Base-by-base conservation (phyloP, 73 alveolate genomes). In the Paramecium tetraurelia region DNA sequence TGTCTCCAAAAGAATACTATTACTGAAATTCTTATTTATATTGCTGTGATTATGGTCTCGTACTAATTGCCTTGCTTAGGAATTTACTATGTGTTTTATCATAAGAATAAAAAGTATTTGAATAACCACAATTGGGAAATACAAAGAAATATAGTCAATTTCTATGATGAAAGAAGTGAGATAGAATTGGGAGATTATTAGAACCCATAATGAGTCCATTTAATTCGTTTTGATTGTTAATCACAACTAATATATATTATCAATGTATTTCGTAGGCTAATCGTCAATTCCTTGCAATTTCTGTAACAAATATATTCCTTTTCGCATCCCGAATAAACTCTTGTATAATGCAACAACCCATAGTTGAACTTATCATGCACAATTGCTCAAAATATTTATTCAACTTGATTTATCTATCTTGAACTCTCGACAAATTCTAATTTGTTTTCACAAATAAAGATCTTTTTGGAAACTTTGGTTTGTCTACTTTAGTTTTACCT, bases 141-240 rank as follows among this genome's bases (percentile, higher is more conserved):
- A 3, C 57, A 80, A 63, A 80, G 72, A 48, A 48, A 44, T 20
- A 80, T 80, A 8, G 90, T 46, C 48, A 80, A 80, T 20, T 44
- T 80, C 20, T 12, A 35, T 80, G 90, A 80, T 75, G 87, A 75
- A n/a, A 35, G 87, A 75, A 75, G 87, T 36, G 58, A 35, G 12
- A 75, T 75, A 12, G 68, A 33, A 35, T 75, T 75, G 24, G 58
- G 38, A 35, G 87, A 75, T 75, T 63, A 63, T 63, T 63, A 63
- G 10, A 33, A 27, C 24, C 27, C 41, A 7, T 27, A 27, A 27
- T 63, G 84, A 63, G 24, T 63, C 69, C 27, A 53, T 53, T 53
- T 53, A 12, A 53, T 53, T 53, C 69, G 18, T 53, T 18, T 9
- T 53, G 27, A 53, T 53, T 53, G 18, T 53, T 53, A 18, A 3